Conservation (phyloP, 1,284 basidiomycete genomes). For the Pseudozyma sp. region DNA sequence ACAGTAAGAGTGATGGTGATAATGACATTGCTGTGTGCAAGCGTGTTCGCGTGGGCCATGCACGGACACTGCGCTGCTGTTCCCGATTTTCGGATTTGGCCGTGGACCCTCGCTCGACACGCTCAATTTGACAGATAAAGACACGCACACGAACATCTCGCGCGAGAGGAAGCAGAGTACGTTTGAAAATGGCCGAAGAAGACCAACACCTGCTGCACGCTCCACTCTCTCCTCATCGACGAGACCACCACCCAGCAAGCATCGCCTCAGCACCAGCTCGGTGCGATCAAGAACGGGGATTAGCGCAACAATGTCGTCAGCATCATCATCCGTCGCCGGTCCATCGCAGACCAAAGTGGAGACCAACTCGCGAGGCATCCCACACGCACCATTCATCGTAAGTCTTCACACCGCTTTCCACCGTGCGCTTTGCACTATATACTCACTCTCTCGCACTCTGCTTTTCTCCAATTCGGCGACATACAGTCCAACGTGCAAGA, state of each 20-base stretch:
- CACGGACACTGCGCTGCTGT: constrained; percentile 18
- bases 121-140: background rate
- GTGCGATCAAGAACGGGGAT: background rate
- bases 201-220: constrained; percentile 12
- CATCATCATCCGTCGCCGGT: constrained; percentile 29
- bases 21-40: background rate
- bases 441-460: background rate
- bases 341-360: constrained; percentile 43
- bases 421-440: background rate
- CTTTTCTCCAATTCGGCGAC: background rate
- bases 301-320: constrained; percentile 22
- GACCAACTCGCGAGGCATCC: constrained; percentile 87
- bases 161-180: constrained; percentile 10
- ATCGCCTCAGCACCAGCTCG: background rate
- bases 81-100: constrained; percentile 29
- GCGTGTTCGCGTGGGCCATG: constrained; percentile 10
- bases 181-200: background rate
- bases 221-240: background rate
- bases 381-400: constrained; percentile 93
- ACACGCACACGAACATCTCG: background rate
- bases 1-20: background rate
- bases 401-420: constrained; percentile 66
- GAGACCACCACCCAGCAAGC: background rate
- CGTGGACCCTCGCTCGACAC: constrained; percentile 26
- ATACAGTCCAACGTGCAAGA: constrained; percentile 82